Conservation (phyloP, 2,329 filamentous ascomycete genomes). For the Scedosporium boydii region DNA sequence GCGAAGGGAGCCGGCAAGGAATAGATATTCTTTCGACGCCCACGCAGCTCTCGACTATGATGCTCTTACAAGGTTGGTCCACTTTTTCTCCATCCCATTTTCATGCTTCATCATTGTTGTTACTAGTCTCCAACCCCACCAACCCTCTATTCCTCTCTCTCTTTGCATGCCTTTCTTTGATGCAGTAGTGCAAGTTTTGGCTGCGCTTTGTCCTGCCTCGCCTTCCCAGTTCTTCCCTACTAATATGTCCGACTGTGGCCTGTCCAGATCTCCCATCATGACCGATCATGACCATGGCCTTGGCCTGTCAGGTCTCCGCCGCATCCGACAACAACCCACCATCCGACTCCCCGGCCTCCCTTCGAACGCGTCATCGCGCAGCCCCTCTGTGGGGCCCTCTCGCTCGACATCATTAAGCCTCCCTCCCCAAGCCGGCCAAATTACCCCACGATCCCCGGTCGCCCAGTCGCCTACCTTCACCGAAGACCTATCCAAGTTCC, state of each 20-base stretch:
- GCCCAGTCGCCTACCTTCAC: constrained; percentile 66
- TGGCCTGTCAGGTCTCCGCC: constrained; percentile 76
- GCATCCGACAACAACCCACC: constrained; percentile 81
- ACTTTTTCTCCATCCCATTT: not conserved
- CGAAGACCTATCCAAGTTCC: constrained; percentile 87
- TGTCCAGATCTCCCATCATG: constrained; percentile 65
- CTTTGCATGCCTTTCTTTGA: not conserved
- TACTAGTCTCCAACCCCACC: not conserved
- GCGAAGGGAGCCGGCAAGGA: constrained; percentile 47
- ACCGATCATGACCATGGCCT: constrained; percentile 81
- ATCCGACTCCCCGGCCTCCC: constrained; percentile 56
- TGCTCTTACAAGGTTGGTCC: constrained; percentile 58
- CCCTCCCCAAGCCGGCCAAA: constrained; percentile 46
- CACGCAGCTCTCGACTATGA: constrained; percentile 47
- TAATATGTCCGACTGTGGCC: not conserved
- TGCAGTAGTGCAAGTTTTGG: not conserved
- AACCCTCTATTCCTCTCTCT: not conserved
- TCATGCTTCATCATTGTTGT: not conserved
- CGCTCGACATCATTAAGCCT: constrained; percentile 64
- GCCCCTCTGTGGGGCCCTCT: constrained; percentile 47
- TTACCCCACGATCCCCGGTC: constrained; percentile 43
- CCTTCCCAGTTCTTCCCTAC: not conserved
- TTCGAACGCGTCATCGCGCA: constrained; percentile 54
- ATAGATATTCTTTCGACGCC: constrained; percentile 71
- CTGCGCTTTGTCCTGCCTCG: not conserved